These are phyloP conservation scores for Cyberlindnera americana DNA, from an alignment of 805 yeast species.

Conservation along the genomic window DNA sequence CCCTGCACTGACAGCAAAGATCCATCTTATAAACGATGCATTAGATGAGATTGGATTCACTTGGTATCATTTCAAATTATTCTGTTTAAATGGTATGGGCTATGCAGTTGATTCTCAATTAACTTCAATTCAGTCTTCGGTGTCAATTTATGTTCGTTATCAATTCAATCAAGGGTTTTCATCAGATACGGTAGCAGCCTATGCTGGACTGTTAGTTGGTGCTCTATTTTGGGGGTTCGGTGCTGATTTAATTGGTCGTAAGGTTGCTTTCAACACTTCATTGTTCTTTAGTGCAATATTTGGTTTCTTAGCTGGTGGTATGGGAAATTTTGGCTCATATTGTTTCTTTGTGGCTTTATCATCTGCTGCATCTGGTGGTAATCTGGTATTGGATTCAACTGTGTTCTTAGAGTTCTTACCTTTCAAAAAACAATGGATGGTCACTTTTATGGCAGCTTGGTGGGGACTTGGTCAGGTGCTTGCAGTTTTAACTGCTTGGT, in stretches of 20 bases:
- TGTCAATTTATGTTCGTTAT: conserved; percentile 40
- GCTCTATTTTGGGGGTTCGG: conserved; percentile 49
- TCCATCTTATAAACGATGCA: conserved; percentile 46
- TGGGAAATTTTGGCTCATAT: conserved; percentile 44
- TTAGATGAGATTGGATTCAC: conserved; percentile 61
- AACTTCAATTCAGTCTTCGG: conserved; percentile 42
- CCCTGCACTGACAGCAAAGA: conserved; percentile 29
- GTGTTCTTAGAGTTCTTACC: conserved; percentile 49
- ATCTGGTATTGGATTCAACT: conserved; percentile 47
- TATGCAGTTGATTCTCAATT: conserved; percentile 49
- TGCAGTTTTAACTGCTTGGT: conserved; percentile 47
- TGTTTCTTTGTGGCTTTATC: conserved; percentile 43
- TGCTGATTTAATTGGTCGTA: conserved; percentile 50
- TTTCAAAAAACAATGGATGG: conserved; percentile 43
- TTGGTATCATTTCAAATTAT: conserved; percentile 43
- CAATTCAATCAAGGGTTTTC: conserved; percentile 45
- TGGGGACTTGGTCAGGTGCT: conserved; percentile 58
- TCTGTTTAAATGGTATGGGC: conserved; percentile 48
- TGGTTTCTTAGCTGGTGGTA: conserved; percentile 47
- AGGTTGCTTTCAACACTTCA: conserved; percentile 43
- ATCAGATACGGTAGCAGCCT: conserved; percentile 39
- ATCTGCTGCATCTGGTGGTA: conserved; percentile 49
- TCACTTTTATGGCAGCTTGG: conserved; percentile 48
- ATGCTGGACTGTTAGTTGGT: conserved; percentile 46
- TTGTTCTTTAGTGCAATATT: conserved; percentile 41